Conservation (phyloP, 345 rosid species). For the Euphorbia lathyris region DNA sequence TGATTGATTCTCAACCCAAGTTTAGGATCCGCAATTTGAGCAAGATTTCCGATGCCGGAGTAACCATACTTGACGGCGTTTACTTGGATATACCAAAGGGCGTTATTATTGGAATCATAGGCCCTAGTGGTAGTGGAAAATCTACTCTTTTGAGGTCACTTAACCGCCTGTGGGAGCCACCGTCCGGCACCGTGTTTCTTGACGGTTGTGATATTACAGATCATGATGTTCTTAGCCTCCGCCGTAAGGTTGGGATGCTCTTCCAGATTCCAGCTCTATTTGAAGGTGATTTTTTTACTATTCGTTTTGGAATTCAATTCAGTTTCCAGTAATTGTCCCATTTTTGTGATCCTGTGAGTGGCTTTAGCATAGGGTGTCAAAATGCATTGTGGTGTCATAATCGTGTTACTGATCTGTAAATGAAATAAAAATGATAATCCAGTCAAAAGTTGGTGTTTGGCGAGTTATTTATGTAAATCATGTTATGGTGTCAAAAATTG, state of each 20-base stretch:
- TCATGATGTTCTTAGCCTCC: slow-evolving; percentile 66
- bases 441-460: no score
- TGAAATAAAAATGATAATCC: no score
- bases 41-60: slow-evolving; percentile 46
- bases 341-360: no score
- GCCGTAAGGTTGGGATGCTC: slow-evolving; percentile 92
- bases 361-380: no score
- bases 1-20: slow-evolving; percentile 26
- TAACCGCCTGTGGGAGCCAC: slow-evolving; percentile 91
- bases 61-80: slow-evolving; percentile 48
- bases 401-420: no score
- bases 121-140: slow-evolving; percentile 96
- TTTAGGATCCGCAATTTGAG: slow-evolving; percentile 49
- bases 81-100: slow-evolving; percentile 56
- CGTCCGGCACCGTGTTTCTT: slow-evolving; percentile 52
- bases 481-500: no score
- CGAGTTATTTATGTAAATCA: no score
- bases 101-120: slow-evolving; percentile 71
- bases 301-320: background rate
- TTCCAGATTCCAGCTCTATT: slow-evolving; percentile 90
- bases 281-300: slow-evolving; percentile 41
- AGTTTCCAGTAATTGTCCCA: no score
- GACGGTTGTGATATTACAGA: slow-evolving; percentile 61
- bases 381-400: no score
- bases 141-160: slow-evolving; percentile 76